Evolutionary conservation across 768 basidiomycete species (phyloP), one percentile per base, ranked within the genome.

Genomic region (Rhodotorula babjevae): DNA sequence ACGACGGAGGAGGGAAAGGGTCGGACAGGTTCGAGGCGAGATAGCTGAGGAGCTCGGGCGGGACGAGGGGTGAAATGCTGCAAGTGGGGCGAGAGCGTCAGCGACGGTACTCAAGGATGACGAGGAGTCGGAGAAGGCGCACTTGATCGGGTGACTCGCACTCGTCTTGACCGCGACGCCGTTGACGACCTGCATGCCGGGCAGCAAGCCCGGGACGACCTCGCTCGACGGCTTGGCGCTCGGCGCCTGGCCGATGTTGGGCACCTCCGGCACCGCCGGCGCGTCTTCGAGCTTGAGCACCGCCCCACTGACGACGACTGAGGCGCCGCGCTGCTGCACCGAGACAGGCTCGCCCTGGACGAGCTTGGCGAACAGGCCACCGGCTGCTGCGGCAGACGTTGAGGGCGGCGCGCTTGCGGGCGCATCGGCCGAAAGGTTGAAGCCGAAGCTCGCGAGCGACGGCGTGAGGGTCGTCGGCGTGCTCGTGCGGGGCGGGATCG

Each of bases 71-170:
- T 0, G 89, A 90, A 72, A 90, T 87, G 77, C 87, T 88, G 77
- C 33, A 15, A n/a, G n/a, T n/a, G n/a, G n/a, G n/a, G n/a, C n/a
- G n/a, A n/a, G n/a, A n/a, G n/a, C n/a, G n/a, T n/a, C n/a, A n/a
- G n/a, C n/a, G n/a, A n/a, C n/a, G n/a, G n/a, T n/a, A n/a, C n/a
- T n/a, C n/a, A n/a, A n/a, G n/a, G n/a, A n/a, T n/a, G n/a, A n/a
- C n/a, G n/a, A n/a, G n/a, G 15, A 33, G 23, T 86, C 31, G 87
- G 88, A 77, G 88, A 88, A 80, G 89, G 88, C 86, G 90, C 81
- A 89, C 89, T 47, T 87, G 86, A 65, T 87, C 80, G 52, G 87
- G 88, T 76, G 75, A 21, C 61, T 60, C 1, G 56, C 49, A 23
- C 64, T 67, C 11, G 75, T 76, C 71, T 73, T 72, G 56, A 72